Conservation (phyloP, 192 early-diverging fungal species). For the Mortierella claussenii region DNA sequence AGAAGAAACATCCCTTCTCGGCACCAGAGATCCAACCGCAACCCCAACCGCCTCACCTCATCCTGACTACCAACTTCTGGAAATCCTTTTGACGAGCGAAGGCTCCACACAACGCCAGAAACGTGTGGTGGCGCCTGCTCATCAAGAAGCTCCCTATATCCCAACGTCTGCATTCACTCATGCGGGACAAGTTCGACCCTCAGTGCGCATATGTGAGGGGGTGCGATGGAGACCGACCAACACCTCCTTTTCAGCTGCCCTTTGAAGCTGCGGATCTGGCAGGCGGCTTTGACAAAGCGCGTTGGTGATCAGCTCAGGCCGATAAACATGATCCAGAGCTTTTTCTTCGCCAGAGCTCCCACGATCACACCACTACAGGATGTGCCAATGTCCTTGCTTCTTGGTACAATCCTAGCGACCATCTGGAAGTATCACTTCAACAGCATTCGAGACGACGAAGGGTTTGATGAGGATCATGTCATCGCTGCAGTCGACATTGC, state of each 20-base stretch:
- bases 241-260: conserved; percentile 5
- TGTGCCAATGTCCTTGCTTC: too few relatives aligned
- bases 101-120: neutral
- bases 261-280: too few relatives aligned
- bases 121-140: neutral
- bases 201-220: neutral
- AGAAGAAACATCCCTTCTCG: neutral
- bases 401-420: too few relatives aligned
- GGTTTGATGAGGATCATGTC: too few relatives aligned
- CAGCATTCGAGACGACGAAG: too few relatives aligned
- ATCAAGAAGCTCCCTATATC: neutral
- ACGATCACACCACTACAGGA: too few relatives aligned
- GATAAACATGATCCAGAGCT: too few relatives aligned
- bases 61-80: neutral
- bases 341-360: too few relatives aligned
- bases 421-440: too few relatives aligned
- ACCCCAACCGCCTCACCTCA: neutral
- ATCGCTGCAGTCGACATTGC: too few relatives aligned
- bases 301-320: too few relatives aligned
- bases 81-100: neutral
- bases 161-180: neutral
- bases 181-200: neutral
- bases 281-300: too few relatives aligned
- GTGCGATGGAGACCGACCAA: neutral
- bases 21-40: neutral